Evolutionary conservation across 441 rosid species (phyloP).

Genomic region (Erodium moschatum): DNA sequence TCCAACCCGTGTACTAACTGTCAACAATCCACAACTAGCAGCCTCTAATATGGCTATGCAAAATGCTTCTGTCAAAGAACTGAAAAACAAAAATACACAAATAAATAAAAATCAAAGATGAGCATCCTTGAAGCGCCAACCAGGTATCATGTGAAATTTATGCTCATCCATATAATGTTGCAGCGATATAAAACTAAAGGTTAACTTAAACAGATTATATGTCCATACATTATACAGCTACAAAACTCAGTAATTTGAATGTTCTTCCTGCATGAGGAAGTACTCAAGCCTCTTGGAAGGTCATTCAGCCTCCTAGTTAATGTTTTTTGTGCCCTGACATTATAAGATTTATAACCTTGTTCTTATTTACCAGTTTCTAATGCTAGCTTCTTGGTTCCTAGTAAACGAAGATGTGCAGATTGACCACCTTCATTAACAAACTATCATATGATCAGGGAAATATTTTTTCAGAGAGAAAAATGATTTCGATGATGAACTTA

Average conservation of each 20-base stretch:
- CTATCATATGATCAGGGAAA: background rate
- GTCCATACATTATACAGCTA: background rate
- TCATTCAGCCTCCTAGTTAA: background rate
- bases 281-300: too few species aligned
- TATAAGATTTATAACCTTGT: background rate
- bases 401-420: background rate
- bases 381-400: background rate
- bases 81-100: slow-evolving; percentile 25
- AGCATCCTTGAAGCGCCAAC: background rate
- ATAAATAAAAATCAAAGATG: background rate
- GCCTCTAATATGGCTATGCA: slow-evolving; percentile 98
- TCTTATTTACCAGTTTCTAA: background rate
- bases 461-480: background rate
- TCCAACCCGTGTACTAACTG: slow-evolving; percentile 92
- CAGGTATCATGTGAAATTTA: background rate
- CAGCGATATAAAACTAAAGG: background rate
- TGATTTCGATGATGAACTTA: background rate
- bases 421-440: background rate
- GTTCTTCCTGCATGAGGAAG: too few species aligned
- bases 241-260: background rate
- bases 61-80: slow-evolving; percentile 95
- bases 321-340: background rate
- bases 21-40: slow-evolving; percentile 90
- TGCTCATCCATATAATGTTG: background rate
- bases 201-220: background rate